A percentile compares a stretch with the other conserved stretches of the same genome.
Conservation (phyloP, 192 early-diverging fungal genomes). For the Pilaira anomala region DNA sequence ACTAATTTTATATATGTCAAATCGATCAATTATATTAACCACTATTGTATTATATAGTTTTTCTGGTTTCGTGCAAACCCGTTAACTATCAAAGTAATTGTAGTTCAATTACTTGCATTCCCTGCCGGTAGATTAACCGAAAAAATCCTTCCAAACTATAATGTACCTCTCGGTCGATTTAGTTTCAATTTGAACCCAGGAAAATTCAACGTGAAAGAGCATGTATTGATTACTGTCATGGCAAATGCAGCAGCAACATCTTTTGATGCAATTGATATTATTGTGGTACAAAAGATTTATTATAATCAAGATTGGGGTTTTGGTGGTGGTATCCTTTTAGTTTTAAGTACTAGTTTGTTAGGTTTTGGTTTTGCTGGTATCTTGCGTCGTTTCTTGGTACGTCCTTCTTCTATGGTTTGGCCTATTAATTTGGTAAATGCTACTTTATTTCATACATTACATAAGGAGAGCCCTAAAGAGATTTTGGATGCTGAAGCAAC, state of each 20-base stretch:
- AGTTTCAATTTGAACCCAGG: conserved; percentile 70
- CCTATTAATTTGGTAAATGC: conserved; percentile 55
- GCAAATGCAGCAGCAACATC: conserved; percentile 66
- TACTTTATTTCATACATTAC: conserved; percentile 45
- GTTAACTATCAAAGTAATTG: conserved; percentile 60
- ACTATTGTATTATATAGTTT: conserved; percentile 42
- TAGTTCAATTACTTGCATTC: conserved; percentile 74
- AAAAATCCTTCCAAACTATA: conserved; percentile 52
- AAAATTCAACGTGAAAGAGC: conserved; percentile 87
- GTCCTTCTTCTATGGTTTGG: conserved; percentile 42
- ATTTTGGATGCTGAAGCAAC: conserved; percentile 26
- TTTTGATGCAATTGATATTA: conserved; percentile 73
- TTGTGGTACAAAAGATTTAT: conserved; percentile 64
- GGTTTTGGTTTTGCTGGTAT: conserved; percentile 47
- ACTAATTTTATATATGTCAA: too few species aligned
- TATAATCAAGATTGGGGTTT: conserved; percentile 68
- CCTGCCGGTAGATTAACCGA: conserved; percentile 70
- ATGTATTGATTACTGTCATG: conserved; percentile 79
- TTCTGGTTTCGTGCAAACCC: conserved; percentile 87
- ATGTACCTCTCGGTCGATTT: conserved; percentile 48
- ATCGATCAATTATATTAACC: background rate
- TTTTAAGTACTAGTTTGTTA: conserved; percentile 61
- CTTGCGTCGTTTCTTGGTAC: conserved; percentile 41
- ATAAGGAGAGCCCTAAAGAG: conserved; percentile 32
- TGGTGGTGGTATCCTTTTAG: conserved; percentile 58